A percentile compares a stretch with the other conserved stretches of the same genome.
These are phyloP conservation scores for Colletotrichum endophyticum DNA, from an alignment of 2,329 filamentous ascomycete genomes.

Conservation along the genomic window DNA sequence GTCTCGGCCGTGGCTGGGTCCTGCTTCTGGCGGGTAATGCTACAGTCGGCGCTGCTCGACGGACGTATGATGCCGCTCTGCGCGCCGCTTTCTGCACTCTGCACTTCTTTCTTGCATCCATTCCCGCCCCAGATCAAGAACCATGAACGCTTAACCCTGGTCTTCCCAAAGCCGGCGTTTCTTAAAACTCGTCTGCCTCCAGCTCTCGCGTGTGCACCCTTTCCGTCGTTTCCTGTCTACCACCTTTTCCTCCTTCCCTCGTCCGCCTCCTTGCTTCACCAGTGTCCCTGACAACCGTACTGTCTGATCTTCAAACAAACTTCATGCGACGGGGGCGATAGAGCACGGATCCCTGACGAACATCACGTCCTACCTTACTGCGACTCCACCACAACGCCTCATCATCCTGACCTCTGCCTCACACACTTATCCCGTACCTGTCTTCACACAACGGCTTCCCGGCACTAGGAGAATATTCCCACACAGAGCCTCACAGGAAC, in stretches of 20 bases:
- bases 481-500: constrained; percentile 17
- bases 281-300: constrained; percentile 26
- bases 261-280: constrained; percentile 33
- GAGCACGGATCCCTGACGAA: constrained; percentile 24
- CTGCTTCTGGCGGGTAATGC: constrained; percentile 21
- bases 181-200: constrained; percentile 32
- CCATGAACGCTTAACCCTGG: not conserved
- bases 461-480: constrained; percentile 10
- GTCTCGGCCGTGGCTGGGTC: constrained; percentile 36
- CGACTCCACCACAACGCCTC: constrained; percentile 20
- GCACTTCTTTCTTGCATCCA: constrained; percentile 19
- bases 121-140: not conserved
- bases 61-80: constrained; percentile 2
- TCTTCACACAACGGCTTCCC: constrained; percentile 9
- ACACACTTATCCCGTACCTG: not conserved
- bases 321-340: constrained; percentile 31
- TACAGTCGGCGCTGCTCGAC: not conserved
- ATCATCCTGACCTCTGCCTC: constrained; percentile 15
- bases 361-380: constrained; percentile 15
- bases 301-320: constrained; percentile 41
- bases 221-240: constrained; percentile 20
- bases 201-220: constrained; percentile 20
- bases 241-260: constrained; percentile 35
- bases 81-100: constrained; percentile 4
- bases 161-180: constrained; percentile 11